Base-by-base conservation (phyloP, 495 filamentous ascomycete species). In the Annulohypoxylon nitens region DNA sequence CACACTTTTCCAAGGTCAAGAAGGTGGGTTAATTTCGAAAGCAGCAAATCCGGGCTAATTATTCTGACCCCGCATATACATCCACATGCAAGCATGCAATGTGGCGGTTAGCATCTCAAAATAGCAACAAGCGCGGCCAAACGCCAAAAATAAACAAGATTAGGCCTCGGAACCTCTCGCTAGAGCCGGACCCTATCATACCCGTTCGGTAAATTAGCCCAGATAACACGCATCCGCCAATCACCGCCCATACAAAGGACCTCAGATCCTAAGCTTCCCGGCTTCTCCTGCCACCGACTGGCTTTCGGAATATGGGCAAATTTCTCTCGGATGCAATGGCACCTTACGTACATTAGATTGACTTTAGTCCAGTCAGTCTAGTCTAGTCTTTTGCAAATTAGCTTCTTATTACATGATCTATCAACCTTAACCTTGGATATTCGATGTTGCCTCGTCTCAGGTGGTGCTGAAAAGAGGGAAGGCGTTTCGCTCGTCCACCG, bases 71-170 rank as follows among this genome's bases (percentile, higher is more conserved):
- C 51, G 7, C 50, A 60, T 43, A 58, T 33, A n/a, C 12, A 54
- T 11, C 2, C 8, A 26, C 18, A 53, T 8, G 18, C n/a, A 26
- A 18, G 18, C 37, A 6, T 53, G 37, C 39, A 36, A 18, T 45
- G 33, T 58, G 63, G 73, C 68, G 73, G 59, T 69, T 75, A 71
- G 33, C 51, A 33, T 39, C 69, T 54, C 25, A 34, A 75, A 75
- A 75, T 75, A 75, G 73, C 64, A 75, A 62, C 73, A 75, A 73
- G 73, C 73, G 73, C 73, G 69, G 45, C 48, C 33, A 34, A 11
- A 54, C 39, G 20, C 58, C 62, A 64, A 75, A 71, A 70, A 71
- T 61, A 63, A 60, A 72, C 64, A 55, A 63, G 30, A 63, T 66
- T 74, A 70, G 20, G 12, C 37, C 48, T 25, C 20, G 20, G 47